These are phyloP conservation scores for Syncephalastrum monosporum DNA, from an alignment of 371 early-diverging fungal genomes.

Conservation along the genomic window DNA sequence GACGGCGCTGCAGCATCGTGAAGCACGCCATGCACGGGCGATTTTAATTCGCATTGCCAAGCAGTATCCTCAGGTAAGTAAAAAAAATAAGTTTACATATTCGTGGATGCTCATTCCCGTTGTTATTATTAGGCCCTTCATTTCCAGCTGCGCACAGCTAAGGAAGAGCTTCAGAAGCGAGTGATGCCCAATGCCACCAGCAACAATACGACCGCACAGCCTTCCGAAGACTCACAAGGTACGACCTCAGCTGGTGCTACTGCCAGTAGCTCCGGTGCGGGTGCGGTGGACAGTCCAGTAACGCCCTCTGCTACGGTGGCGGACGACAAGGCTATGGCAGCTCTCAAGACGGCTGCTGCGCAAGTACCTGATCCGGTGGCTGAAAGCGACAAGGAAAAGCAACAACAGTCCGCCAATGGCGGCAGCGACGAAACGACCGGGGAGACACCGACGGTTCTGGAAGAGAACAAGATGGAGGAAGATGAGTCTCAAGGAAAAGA, in stretches of 20 bases:
- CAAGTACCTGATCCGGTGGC: conserved; percentile 2
- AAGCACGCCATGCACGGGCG: conserved; percentile 76
- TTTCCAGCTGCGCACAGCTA: conserved; percentile 90
- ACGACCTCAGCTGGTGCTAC: conserved; percentile 5
- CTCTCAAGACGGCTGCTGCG: conserved; percentile 10
- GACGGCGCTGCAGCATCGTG: conserved; percentile 72
- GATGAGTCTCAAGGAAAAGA: conserved; percentile 3
- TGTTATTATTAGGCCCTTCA: conserved; percentile 71
- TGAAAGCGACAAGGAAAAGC: conserved; percentile 13
- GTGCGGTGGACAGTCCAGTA: conserved; percentile 4
- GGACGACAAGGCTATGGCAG: conserved; percentile 13
- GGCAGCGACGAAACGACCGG: conserved; percentile 5
- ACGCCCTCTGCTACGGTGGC: conserved; percentile 16
- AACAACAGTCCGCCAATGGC: conserved; percentile 6
- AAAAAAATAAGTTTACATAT: neutral
- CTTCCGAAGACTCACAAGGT: neutral
- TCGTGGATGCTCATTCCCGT: too few relatives aligned
- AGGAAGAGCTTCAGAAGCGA: conserved; percentile 84
- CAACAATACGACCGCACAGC: conserved; percentile 6
- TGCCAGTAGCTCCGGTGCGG: conserved; percentile 6
- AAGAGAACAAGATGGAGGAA: conserved; percentile 11
- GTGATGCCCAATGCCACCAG: conserved; percentile 8
- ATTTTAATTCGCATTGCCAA: conserved; percentile 94
- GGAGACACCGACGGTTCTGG: conserved; percentile 4
- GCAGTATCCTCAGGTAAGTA: conserved; percentile 84